phyloP scores from a whole-genome alignment of 2,329 filamentous ascomycete species.

The Emergomyces pasteurianus region DNA sequence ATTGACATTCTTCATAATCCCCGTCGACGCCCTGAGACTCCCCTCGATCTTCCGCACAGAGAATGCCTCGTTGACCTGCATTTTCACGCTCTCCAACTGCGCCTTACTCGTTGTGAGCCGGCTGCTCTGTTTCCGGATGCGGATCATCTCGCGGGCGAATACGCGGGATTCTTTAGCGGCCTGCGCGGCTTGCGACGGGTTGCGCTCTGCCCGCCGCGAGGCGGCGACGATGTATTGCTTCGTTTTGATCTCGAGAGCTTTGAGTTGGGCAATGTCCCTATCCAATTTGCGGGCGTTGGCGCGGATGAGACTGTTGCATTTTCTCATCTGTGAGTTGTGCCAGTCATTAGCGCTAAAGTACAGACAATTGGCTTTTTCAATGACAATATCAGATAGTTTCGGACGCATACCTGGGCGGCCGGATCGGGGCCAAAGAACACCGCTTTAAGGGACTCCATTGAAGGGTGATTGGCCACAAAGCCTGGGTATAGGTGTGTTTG shows the following conservation, averaged over 20 bases:
- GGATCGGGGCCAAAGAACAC: conserved; percentile 90
- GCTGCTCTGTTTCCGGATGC: conserved; percentile 60
- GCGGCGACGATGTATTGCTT: conserved; percentile 74
- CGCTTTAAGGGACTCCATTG: conserved; percentile 76
- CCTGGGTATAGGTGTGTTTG: neutral
- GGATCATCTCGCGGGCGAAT: conserved; percentile 79
- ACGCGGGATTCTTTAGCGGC: conserved; percentile 72
- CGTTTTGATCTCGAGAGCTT: conserved; percentile 69
- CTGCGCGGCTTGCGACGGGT: conserved; percentile 66
- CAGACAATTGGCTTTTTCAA: neutral
- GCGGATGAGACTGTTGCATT: conserved; percentile 86
- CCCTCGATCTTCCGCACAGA: conserved; percentile 92
- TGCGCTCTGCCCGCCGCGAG: conserved; percentile 66
- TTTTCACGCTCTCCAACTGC: conserved; percentile 81
- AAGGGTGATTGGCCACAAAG: conserved; percentile 7
- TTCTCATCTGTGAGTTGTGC: conserved; percentile 56
- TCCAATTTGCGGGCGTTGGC: conserved; percentile 88
- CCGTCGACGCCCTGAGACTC: conserved; percentile 70
- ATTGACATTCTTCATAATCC: conserved; percentile 97
- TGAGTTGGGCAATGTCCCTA: conserved; percentile 73
- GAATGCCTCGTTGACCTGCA: conserved; percentile 97
- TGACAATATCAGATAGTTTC: neutral
- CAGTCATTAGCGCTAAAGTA: neutral
- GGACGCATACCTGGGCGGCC: conserved; percentile 63
- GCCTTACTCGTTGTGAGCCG: conserved; percentile 79